Evolutionary conservation across 2,329 filamentous ascomycete species (phyloP).

Genomic region (Fusarium sororula): DNA sequence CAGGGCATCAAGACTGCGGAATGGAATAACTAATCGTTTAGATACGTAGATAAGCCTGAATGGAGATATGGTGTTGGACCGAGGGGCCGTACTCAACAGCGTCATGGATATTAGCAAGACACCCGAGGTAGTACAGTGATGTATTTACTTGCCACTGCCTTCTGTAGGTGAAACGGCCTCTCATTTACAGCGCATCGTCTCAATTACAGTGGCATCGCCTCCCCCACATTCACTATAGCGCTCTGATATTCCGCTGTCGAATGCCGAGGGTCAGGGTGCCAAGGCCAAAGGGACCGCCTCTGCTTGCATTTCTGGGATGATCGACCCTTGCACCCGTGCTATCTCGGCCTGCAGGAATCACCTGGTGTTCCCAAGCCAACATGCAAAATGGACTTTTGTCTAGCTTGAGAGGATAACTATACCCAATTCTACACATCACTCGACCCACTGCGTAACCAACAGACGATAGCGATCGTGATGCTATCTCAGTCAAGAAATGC

Average conservation of each 20-base stretch:
- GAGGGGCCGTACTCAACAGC: neutral
- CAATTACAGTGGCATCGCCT: neutral
- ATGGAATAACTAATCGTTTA: neutral
- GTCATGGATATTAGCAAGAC: neutral
- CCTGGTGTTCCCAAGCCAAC: neutral
- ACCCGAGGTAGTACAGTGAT: neutral
- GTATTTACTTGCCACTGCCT: neutral
- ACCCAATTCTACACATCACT: neutral
- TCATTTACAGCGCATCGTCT: neutral
- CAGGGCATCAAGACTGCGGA: neutral
- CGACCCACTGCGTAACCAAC: neutral
- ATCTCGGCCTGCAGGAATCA: slow-evolving; percentile 6
- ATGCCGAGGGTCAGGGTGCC: neutral
- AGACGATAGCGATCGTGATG: neutral
- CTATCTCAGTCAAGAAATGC: neutral
- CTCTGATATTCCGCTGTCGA: slow-evolving; percentile 5
- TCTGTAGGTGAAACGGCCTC: neutral
- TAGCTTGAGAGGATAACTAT: neutral
- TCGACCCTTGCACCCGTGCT: neutral
- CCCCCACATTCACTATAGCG: slow-evolving; percentile 4
- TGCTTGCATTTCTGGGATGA: neutral
- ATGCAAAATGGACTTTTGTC: slow-evolving; percentile 24
- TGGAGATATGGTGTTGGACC: neutral
- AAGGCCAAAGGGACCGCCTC: neutral
- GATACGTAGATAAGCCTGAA: neutral